Base-by-base conservation (phyloP, 768 basidiomycete genomes). In the Boletus fagicola region DNA sequence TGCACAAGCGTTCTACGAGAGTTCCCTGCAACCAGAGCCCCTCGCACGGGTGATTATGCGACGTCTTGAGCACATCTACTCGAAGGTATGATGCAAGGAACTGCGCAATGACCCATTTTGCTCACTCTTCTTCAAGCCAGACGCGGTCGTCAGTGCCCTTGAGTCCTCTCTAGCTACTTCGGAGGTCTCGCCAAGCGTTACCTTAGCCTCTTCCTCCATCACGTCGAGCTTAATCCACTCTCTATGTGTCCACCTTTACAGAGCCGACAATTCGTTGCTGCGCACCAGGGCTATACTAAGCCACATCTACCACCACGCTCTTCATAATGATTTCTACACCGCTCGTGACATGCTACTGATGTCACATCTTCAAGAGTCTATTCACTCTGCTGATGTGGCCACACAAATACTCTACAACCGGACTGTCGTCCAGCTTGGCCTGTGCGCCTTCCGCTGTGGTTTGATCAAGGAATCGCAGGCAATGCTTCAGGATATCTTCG, bases 371-470 rank as follows among this genome's bases (percentile, higher is more conserved):
- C 96, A 98, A 73, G 95, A 98, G 72, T 91, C 93, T 1, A 90
- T 98, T 66, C 90, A 94, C 69, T 92, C 94, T 39, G 94, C 95
- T 56, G 97, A 98, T 68, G 94, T 98, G 50, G 88, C 87, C 18
- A 98, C 97, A 0, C 97, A 99, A 74, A 98, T 99, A 65, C 79
- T 98, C 35, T 98, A 98, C 78, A 99, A 99, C 74, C 89, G 97
- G 39, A 93, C 94, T 7, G 87, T 98, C 54, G 97, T 98, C 44
- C 97, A 98, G 72, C 85, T 99, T 49, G 97, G 97, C 36, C 82
- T 99, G 6, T 95, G 94, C 64, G 97, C 97, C 2, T 99, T 98
- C 85, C 86, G 97, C 38, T 88, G 85, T 58, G 97, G 97, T 15
- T 79, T 95, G 63, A 96, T 98, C 73, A 87, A 89, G 68, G 97